phyloP scores from a whole-genome alignment of 371 early-diverging fungal genomes.

The Homolaphlyctis polyrhiza region DNA sequence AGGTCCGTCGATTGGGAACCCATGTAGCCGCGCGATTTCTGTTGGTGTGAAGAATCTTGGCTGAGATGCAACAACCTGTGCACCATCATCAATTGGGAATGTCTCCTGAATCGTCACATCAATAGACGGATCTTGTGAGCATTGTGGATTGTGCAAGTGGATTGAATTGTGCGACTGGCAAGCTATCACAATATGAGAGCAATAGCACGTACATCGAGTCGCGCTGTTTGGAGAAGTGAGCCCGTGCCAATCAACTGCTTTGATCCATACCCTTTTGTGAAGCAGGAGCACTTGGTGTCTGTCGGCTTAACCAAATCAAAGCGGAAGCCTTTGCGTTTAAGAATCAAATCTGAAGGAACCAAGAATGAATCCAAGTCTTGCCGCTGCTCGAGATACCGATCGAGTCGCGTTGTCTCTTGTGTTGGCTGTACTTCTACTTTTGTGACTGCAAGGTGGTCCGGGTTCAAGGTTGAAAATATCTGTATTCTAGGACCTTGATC shows the following conservation, averaged over 20 bases:
- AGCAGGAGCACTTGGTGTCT: constrained; percentile 12
- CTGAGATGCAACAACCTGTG: constrained; percentile 48
- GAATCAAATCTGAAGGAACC: constrained; percentile 59
- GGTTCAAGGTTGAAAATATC: too few species aligned
- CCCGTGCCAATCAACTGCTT: constrained; percentile 22
- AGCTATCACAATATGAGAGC: too few species aligned
- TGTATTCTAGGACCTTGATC: too few species aligned
- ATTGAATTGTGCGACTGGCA: too few species aligned
- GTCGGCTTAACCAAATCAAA: constrained; percentile 41
- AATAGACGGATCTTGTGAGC: not conserved
- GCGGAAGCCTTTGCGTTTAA: constrained; percentile 60
- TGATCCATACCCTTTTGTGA: constrained; percentile 25
- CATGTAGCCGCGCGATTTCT: constrained; percentile 72
- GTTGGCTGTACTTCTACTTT: too few species aligned
- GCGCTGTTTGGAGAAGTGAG: constrained; percentile 19
- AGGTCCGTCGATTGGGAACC: constrained; percentile 50
- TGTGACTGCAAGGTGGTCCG: too few species aligned
- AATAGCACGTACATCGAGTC: constrained; percentile 11
- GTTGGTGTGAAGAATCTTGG: constrained; percentile 70
- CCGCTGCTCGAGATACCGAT: constrained; percentile 43
- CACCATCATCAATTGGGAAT: not conserved
- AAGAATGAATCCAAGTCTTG: constrained; percentile 26
- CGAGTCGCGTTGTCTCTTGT: too few species aligned
- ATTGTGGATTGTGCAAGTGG: not conserved
- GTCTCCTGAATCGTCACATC: not conserved